Conservation (phyloP, 2,329 filamentous ascomycete species). For the Sporothrix variecibatus region DNA sequence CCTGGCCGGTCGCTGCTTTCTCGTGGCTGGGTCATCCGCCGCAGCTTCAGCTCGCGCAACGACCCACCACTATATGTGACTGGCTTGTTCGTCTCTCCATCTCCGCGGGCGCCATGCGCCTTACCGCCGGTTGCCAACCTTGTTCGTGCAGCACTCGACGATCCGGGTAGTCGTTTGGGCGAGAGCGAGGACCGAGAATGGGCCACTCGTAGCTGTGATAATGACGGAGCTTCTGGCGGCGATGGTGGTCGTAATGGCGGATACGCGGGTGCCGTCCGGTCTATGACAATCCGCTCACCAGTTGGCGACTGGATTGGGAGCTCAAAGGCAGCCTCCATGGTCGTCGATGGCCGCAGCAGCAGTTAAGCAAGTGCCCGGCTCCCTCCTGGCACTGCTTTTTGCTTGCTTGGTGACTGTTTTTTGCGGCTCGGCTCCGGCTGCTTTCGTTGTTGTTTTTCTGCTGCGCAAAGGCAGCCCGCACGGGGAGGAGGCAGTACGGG, state of each 20-base stretch:
- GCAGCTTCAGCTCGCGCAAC: slow-evolving; percentile 28
- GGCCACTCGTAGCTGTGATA: slow-evolving; percentile 1
- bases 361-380: background rate
- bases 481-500: slow-evolving; percentile 13
- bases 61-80: slow-evolving; percentile 21
- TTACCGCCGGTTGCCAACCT: background rate
- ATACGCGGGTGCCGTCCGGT: slow-evolving; percentile 18
- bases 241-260: slow-evolving; percentile 23
- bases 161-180: slow-evolving; percentile 11
- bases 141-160: background rate
- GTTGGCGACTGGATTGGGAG: slow-evolving; percentile 31
- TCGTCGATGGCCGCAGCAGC: slow-evolving; percentile 3
- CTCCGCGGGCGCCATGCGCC: background rate
- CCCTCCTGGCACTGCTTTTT: slow-evolving; percentile 15
- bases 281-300: slow-evolving; percentile 20
- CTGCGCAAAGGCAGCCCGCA: slow-evolving; percentile 25
- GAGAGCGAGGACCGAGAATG: slow-evolving; percentile 18
- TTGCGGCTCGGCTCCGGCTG: background rate
- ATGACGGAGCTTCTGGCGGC: slow-evolving; percentile 23
- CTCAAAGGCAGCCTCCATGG: slow-evolving; percentile 33
- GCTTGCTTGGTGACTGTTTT: background rate
- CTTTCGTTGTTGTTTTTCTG: slow-evolving; percentile 10
- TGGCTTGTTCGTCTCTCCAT: background rate
- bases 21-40: slow-evolving; percentile 22
- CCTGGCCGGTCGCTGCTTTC: slow-evolving; percentile 24